Base-by-base conservation (phyloP, 2,329 filamentous ascomycete genomes). In the Neofusicoccum cordaticola region DNA sequence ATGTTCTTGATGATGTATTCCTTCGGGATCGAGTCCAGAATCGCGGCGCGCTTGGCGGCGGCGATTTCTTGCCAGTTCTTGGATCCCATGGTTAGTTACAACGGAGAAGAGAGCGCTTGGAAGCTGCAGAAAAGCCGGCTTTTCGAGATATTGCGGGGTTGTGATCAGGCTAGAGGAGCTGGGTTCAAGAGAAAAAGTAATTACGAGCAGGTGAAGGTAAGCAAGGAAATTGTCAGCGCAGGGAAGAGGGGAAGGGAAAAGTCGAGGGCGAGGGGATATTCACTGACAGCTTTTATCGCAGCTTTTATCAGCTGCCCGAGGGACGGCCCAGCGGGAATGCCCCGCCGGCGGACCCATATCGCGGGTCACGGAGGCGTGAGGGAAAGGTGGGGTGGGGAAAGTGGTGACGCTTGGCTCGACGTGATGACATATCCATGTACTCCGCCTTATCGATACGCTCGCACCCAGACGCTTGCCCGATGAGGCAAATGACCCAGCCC, bases 21-120 rank as follows among this genome's bases (percentile, higher is more conserved):
- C 4, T 35, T 51, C 2, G 63, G 63, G n/a, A 65, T 61, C 19
- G 47, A 48, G 37, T 44, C 63, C 2, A 57, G 37, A 44, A 65
- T 65, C 3, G 63, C 44, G 35, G 27, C 63, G 31, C 63, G 63
- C 52, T 65, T 65, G 11, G 45, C 63, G 4, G 35, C 27, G 9
- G 63, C 63, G 13, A n/a, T 44, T 19, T 60, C 53, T 52, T 65
- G 53, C 63, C 63, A 65, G 35, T 41, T 50, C 15, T 47, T 19
- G 15, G n/a, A 6, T 22, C 39, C 50, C 61, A 45, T 63, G 44
- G 48, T 35, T 39, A 11, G 17, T 51, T 11, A 13, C 12, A 5
- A 17, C 12, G 13, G 27, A 19, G 27, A 0, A n/a, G 37, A 17
- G 34, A 8, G n/a, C 12, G 5, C 31, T 48, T 4, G 22, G 22